Percentiles rank a stretch among this genome's conserved stretches.
phyloP scores from a whole-genome alignment of 2,329 filamentous ascomycete species.

The Epichloe aotearoae region DNA sequence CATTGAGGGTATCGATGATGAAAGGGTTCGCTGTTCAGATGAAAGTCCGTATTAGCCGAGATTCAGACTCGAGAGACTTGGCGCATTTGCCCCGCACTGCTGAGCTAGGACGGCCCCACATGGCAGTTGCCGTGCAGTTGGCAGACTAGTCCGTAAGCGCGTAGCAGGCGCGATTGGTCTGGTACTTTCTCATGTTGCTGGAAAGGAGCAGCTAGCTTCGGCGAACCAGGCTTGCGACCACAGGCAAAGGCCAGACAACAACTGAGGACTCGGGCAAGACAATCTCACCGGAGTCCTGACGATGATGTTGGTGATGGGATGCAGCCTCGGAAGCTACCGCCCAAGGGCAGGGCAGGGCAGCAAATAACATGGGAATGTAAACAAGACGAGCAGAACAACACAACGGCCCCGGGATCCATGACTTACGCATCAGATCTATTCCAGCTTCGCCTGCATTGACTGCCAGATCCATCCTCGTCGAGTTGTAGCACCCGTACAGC shows the following conservation, averaged over 20 bases:
- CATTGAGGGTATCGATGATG: constrained; percentile 27
- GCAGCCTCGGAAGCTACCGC: too few relatives aligned
- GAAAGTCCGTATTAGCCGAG: neutral
- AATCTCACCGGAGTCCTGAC: neutral
- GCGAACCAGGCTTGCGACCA: neutral
- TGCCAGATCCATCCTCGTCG: constrained; percentile 33
- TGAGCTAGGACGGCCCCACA: neutral
- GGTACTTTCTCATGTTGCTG: neutral
- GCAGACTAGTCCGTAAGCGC: neutral
- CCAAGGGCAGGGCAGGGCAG: neutral
- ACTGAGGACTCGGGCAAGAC: too few relatives aligned
- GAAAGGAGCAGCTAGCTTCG: neutral
- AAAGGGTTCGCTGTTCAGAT: constrained; percentile 21
- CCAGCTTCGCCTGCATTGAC: constrained; percentile 27
- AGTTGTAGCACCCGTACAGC: constrained; percentile 35
- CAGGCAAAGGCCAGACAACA: neutral
- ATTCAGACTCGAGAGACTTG: constrained; percentile 5
- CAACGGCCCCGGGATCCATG: neutral
- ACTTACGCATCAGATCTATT: constrained; percentile 31
- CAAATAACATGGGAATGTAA: neutral
- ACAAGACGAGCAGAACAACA: neutral
- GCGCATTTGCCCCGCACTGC: neutral
- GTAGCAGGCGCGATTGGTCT: neutral
- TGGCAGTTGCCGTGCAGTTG: neutral
- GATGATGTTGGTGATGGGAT: neutral